phyloP scores from a whole-genome alignment of 768 basidiomycete species.

The Leccinum incarnatum region DNA sequence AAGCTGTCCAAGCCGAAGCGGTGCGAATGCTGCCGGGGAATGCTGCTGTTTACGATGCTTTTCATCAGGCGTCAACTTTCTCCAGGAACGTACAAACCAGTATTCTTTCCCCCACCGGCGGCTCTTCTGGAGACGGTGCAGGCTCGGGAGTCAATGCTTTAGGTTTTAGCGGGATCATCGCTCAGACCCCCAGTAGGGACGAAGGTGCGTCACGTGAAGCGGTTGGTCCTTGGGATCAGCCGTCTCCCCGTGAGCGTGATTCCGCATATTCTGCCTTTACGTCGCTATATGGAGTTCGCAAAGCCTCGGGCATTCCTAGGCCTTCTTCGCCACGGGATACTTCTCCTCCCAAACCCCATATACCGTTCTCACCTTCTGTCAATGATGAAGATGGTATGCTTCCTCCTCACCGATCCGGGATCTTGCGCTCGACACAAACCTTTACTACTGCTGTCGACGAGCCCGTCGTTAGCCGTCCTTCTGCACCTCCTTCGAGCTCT shows the following conservation, averaged over 20 bases:
- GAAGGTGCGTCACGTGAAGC: constrained; percentile 23
- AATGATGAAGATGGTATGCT: constrained; percentile 35
- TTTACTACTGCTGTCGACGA: constrained; percentile 27
- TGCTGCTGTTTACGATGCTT: constrained; percentile 68
- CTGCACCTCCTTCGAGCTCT: constrained; percentile 37
- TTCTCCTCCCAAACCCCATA: constrained; percentile 25
- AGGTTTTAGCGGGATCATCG: constrained; percentile 25
- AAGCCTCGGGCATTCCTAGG: constrained; percentile 22
- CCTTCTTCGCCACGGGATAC: constrained; percentile 26
- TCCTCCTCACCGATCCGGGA: constrained; percentile 29
- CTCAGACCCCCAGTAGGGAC: constrained; percentile 26
- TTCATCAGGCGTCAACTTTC: constrained; percentile 55
- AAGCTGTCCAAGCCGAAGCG: constrained; percentile 36
- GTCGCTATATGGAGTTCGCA: constrained; percentile 29
- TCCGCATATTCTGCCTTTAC: constrained; percentile 21
- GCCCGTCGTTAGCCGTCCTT: constrained; percentile 26
- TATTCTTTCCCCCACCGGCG: constrained; percentile 20
- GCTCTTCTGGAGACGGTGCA: constrained; percentile 18
- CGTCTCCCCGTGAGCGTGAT: constrained; percentile 34
- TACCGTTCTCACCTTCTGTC: constrained; percentile 22
- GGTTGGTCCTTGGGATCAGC: constrained; percentile 34
- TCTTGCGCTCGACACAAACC: constrained; percentile 26
- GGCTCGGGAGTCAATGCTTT: constrained; percentile 17
- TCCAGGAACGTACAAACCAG: constrained; percentile 27
- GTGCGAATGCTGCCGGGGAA: constrained; percentile 40